A percentile compares a stretch with the other conserved stretches of the same genome.
Evolutionary conservation across 805 yeast species (phyloP).

Genomic region (Zygosaccharomyces bisporus): DNA sequence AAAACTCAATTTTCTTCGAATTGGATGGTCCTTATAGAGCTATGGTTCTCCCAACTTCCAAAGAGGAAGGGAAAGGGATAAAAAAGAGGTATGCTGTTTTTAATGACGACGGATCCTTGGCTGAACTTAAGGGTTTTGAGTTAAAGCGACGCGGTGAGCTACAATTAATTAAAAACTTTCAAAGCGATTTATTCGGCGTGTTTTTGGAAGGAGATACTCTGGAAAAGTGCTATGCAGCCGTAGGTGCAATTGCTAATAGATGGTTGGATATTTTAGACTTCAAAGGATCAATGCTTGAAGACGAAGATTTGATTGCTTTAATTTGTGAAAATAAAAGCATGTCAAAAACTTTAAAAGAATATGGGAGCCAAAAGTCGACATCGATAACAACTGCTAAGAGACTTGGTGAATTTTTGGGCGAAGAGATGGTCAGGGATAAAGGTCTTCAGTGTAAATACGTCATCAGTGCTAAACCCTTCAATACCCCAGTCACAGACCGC

Average conservation of each 20-base stretch:
- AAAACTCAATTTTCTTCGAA: constrained; percentile 93
- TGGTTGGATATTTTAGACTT: constrained; percentile 94
- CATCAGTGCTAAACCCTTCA: constrained; percentile 75
- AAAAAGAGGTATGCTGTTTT: constrained; percentile 97
- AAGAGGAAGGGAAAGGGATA: constrained; percentile 95
- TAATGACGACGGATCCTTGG: constrained; percentile 88
- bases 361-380: constrained; percentile 86
- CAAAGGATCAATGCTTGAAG: constrained; percentile 81
- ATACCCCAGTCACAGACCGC: constrained; percentile 90
- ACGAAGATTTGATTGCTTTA: constrained; percentile 87
- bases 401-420: constrained; percentile 91
- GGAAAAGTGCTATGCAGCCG: constrained; percentile 79
- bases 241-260: constrained; percentile 87
- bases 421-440: constrained; percentile 93
- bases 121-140: constrained; percentile 96
- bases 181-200: constrained; percentile 86
- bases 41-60: constrained; percentile 94
- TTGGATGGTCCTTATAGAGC: constrained; percentile 99
- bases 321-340: constrained; percentile 95
- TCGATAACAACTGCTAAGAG: constrained; percentile 94
- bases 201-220: constrained; percentile 82
- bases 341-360: constrained; percentile 88
- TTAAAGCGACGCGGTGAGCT: constrained; percentile 95
- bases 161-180: constrained; percentile 89
- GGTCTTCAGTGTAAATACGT: constrained; percentile 94